A percentile compares a stretch with the other conserved stretches of the same genome.
Conservation (phyloP, 2,329 filamentous ascomycete genomes). For the Macrophomina pseudophaseolina region DNA sequence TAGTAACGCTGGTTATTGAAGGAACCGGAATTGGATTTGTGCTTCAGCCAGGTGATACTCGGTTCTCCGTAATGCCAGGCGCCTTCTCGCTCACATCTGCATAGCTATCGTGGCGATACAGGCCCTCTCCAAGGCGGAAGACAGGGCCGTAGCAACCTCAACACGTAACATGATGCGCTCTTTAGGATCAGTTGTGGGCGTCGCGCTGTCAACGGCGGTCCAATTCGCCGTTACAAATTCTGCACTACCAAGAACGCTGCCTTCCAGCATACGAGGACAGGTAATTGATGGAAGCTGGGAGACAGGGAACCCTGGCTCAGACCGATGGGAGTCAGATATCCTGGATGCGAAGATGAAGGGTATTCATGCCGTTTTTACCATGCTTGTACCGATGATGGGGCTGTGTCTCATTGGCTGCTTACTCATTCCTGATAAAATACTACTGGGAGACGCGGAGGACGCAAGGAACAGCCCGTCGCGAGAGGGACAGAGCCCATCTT, state of each 20-base stretch:
- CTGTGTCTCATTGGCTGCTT: neutral
- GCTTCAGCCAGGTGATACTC: conserved; percentile 33
- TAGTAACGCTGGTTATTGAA: conserved; percentile 34
- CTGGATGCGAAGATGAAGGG: conserved; percentile 35
- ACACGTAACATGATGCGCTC: conserved; percentile 37
- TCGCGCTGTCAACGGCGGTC: conserved; percentile 28
- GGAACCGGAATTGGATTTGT: conserved; percentile 36
- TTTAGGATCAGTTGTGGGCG: conserved; percentile 34
- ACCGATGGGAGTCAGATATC: conserved; percentile 29
- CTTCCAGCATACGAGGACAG: conserved; percentile 25
- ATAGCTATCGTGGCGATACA: conserved; percentile 38
- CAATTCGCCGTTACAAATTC: conserved; percentile 29
- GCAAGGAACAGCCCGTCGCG: neutral
- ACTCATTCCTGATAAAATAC: neutral
- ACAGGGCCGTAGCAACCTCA: conserved; percentile 38
- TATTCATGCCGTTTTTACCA: conserved; percentile 34
- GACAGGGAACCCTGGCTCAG: conserved; percentile 24
- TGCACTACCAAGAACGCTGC: neutral
- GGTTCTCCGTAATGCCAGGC: too few species aligned
- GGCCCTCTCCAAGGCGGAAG: conserved; percentile 31
- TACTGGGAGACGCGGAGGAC: conserved; percentile 1
- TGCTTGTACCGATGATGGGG: conserved; percentile 38
- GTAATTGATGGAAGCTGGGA: conserved; percentile 32
- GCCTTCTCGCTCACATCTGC: neutral
- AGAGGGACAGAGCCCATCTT: neutral